Base-by-base conservation (phyloP, 306 rosid species). In the Cicer chorassanicum region DNA sequence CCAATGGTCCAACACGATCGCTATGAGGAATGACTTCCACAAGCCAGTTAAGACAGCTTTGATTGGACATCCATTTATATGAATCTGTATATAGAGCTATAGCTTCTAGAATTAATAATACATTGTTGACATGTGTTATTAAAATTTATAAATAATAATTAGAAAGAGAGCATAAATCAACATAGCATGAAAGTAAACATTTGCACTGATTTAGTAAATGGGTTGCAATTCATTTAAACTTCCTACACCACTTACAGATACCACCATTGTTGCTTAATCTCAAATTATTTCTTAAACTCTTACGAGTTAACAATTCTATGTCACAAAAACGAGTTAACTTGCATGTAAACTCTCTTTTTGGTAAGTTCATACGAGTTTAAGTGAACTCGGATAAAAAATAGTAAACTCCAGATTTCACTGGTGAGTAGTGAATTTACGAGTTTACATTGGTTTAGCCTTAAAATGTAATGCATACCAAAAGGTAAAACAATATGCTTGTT, bases 1-100 rank as follows among this genome's bases (percentile, higher is more conserved):
- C 73, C 81, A 87, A 84, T 0, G 89, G 86, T 77, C 98, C 98
- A 36, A 93, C 74, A 39, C 98, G 91, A 74, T 85, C 84, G 1
- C 61, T 79, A 18, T 81, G 72, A 14, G 86, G 87, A 63, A 80
- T 89, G 80, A 86, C 91, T 84, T 86, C 91, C 81, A 77, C 18
- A 75, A 89, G 91, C 93, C 76, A 87, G 74, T 76, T 87, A 76
- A 80, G 82, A 87, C 96, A 90, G 85, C 81, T 86, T 44, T 74
- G 74, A 16, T 81, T 72, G 38, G 96, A 89, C 89, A 86, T 85
- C 98, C 98, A 90, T 69, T 81, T 86, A 77, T 65, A 80, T 9
- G 75, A 76, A 57, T 86, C 98, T 90, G 91, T 71, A 72, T 9
- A 40, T 18, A 8, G 42, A 57, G 65, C 16, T 41, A 44, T 11